Conservation (phyloP, 495 filamentous ascomycete species). For the Podospora australis region DNA sequence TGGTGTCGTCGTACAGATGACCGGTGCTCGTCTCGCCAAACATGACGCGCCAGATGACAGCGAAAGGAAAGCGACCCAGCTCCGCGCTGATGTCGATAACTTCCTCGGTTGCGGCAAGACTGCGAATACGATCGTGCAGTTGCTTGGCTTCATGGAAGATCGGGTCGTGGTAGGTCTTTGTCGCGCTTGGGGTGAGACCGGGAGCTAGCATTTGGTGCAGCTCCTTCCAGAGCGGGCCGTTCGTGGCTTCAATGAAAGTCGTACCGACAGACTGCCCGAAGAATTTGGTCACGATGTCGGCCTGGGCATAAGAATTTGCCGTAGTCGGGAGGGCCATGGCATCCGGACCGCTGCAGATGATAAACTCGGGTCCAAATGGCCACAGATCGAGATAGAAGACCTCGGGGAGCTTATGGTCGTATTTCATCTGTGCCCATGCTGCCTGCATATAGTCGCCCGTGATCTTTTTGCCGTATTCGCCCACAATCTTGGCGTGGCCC, state of each 20-base stretch:
- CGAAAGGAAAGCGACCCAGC: slow-evolving; percentile 8
- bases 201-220: slow-evolving; percentile 22
- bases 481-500: slow-evolving; percentile 7
- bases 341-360: slow-evolving; percentile 15
- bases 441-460: background rate
- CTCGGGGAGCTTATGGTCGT: slow-evolving; percentile 17
- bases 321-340: too few relatives aligned
- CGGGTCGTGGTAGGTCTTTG: slow-evolving; percentile 8
- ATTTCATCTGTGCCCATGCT: slow-evolving; percentile 7
- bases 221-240: slow-evolving; percentile 19
- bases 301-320: too few relatives aligned
- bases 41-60: slow-evolving; percentile 14
- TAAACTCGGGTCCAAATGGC: slow-evolving; percentile 17
- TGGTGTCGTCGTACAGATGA: too few relatives aligned
- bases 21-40: slow-evolving; percentile 9
- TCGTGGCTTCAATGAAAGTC: slow-evolving; percentile 13
- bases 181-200: slow-evolving; percentile 10
- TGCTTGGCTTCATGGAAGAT: slow-evolving; percentile 15
- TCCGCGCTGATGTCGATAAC: slow-evolving; percentile 6
- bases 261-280: slow-evolving; percentile 7
- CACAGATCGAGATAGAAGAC: slow-evolving; percentile 23
- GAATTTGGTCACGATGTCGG: too few relatives aligned
- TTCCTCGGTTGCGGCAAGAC: slow-evolving; percentile 1
- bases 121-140: slow-evolving; percentile 9
- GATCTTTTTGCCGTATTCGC: slow-evolving; percentile 4